A percentile compares a stretch with the other conserved stretches of the same genome.
Evolutionary conservation across 495 filamentous ascomycete genomes (phyloP).

Genomic region (Aspergillus kassunensis): DNA sequence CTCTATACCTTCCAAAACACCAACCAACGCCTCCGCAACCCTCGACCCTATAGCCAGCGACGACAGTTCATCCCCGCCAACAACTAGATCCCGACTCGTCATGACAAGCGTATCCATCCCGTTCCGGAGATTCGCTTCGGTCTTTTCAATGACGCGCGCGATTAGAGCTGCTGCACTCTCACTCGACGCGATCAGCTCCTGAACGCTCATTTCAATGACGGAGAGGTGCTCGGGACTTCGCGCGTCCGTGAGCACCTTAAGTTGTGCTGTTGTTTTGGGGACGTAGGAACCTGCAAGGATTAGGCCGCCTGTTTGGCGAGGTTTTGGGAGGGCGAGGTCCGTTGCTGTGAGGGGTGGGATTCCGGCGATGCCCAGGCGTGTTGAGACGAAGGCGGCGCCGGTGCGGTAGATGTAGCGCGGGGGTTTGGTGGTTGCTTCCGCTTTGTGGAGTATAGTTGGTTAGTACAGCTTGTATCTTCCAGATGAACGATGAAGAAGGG

Average conservation of each 20-base stretch:
- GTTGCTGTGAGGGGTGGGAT: constrained; percentile 41
- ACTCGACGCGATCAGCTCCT: constrained; percentile 34
- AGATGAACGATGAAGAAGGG: background rate
- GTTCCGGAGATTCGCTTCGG: constrained; percentile 23
- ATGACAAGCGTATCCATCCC: constrained; percentile 48
- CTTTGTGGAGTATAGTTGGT: no score
- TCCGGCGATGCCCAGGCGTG: constrained; percentile 44
- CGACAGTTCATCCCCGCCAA: constrained; percentile 39
- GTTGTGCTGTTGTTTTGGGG: constrained; percentile 50
- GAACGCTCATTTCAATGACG: constrained; percentile 47
- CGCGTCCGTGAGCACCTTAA: constrained; percentile 34
- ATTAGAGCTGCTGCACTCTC: constrained; percentile 23
- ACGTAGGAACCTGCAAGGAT: constrained; percentile 54
- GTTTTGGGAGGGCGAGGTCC: constrained; percentile 32
- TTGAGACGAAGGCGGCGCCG: constrained; percentile 53
- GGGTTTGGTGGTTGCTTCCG: constrained; percentile 33
- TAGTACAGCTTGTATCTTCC: no score
- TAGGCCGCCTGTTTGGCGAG: constrained; percentile 38
- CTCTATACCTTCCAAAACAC: constrained; percentile 37
- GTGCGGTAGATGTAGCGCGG: constrained; percentile 51
- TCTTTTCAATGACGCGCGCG: constrained; percentile 22
- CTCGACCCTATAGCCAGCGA: constrained; percentile 43
- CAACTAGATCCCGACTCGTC: constrained; percentile 50
- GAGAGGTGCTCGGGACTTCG: constrained; percentile 25
- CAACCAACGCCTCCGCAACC: constrained; percentile 45